phyloP scores from a whole-genome alignment of 2,329 filamentous ascomycete species.

The Trichoderma sp. region DNA sequence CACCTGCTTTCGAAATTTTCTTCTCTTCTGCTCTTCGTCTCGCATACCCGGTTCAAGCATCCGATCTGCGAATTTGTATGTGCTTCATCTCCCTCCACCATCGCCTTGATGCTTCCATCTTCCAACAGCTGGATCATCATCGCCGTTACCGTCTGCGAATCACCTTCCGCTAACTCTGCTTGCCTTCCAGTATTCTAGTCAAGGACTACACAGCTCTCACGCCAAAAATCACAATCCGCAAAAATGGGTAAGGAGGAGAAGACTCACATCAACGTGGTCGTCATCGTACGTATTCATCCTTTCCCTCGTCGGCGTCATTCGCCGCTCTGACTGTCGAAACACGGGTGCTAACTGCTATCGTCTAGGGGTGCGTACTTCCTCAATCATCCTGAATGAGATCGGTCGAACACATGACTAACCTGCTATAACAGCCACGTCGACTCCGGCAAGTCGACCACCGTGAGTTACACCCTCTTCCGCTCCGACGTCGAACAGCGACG shows the following conservation, averaged over 20 bases:
- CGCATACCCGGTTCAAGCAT: constrained; percentile 46
- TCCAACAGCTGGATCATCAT: constrained; percentile 5
- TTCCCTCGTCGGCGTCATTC: background rate
- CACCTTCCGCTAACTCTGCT: constrained; percentile 14
- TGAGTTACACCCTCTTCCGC: constrained; percentile 48
- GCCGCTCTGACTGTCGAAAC: background rate
- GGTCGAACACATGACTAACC: constrained; percentile 33
- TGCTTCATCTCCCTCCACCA: constrained; percentile 15
- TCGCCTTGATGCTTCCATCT: background rate
- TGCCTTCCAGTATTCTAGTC: constrained; percentile 16
- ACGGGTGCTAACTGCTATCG: constrained; percentile 22
- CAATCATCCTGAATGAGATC: constrained; percentile 17
- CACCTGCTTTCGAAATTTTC: constrained; percentile 35
- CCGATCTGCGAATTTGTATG: constrained; percentile 42
- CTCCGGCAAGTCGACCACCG: constrained; percentile 98
- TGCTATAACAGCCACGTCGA: constrained; percentile 74
- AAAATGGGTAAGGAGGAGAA: constrained; percentile 81
- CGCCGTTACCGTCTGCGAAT: background rate
- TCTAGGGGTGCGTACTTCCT: constrained; percentile 29
- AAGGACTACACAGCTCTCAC: constrained; percentile 7
- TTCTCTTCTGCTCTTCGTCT: constrained; percentile 40
- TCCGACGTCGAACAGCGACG: constrained; percentile 14
- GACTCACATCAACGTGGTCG: constrained; percentile 95
- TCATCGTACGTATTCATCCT: constrained; percentile 62
- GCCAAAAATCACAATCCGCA: constrained; percentile 26